Percentiles rank a stretch among this genome's conserved stretches.
phyloP scores from a whole-genome alignment of 345 rosid species.

The Rhodamnia rubescens region DNA sequence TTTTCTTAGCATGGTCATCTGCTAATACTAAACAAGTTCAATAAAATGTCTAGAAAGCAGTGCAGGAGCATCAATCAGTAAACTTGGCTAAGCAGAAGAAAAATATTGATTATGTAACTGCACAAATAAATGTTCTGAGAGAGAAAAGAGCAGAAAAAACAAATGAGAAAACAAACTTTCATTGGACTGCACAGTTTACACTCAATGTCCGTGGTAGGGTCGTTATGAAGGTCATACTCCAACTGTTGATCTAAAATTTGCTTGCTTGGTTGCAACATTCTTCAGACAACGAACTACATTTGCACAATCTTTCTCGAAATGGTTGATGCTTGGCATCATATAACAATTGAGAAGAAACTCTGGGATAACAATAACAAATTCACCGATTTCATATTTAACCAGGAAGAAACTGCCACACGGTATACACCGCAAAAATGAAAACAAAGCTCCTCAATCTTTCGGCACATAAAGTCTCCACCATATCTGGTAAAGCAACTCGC shows the following conservation, averaged over 20 bases:
- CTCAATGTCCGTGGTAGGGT: not conserved
- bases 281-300: not conserved
- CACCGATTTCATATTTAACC: not conserved
- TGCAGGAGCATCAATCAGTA: rapidly evolving
- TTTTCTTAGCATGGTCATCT: not conserved
- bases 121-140: not conserved
- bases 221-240: not conserved
- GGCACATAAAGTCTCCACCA: not conserved
- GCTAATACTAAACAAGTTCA: not conserved
- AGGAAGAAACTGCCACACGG: not conserved
- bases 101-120: not conserved
- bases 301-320: not conserved
- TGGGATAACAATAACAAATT: not conserved
- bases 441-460: not conserved
- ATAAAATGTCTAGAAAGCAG: not conserved
- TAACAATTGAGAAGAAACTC: not conserved
- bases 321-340: not conserved
- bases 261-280: not conserved
- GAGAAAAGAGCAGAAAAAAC: not conserved
- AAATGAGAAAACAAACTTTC: not conserved
- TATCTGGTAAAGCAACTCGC: not conserved
- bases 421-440: not conserved
- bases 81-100: not conserved
- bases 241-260: not conserved
- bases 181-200: not conserved